Evolutionary conservation across 2,329 filamentous ascomycete species (phyloP).

Genomic region (Penicillium sp.): DNA sequence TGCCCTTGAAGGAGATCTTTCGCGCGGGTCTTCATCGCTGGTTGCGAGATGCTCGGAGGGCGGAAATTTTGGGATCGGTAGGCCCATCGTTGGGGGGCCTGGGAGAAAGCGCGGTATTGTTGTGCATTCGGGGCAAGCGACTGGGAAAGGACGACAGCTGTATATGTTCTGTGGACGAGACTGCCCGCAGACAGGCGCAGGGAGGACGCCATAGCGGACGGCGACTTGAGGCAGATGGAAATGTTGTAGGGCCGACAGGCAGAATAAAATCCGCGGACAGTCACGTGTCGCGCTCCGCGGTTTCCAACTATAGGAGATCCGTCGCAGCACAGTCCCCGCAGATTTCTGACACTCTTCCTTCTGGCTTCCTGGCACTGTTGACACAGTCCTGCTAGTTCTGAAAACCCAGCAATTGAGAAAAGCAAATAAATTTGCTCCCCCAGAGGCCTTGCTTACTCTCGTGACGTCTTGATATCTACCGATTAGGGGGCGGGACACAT

Average conservation of each 20-base stretch:
- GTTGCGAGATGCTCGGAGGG: constrained; percentile 23
- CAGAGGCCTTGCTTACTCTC: neutral
- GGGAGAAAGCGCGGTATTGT: constrained; percentile 38
- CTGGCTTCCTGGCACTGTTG: neutral
- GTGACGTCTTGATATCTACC: neutral
- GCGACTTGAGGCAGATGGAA: constrained; percentile 3
- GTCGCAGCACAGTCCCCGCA: constrained; percentile 3
- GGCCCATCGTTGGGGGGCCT: constrained; percentile 27
- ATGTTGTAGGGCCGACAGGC: constrained; percentile 9
- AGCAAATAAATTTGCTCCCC: too few species aligned
- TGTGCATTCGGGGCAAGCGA: constrained; percentile 16
- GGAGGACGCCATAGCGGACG: constrained; percentile 34
- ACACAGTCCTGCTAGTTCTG: too few species aligned
- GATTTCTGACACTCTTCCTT: neutral
- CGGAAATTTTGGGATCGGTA: constrained; percentile 19
- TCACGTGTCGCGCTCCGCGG: constrained; percentile 26
- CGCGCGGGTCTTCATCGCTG: constrained; percentile 39
- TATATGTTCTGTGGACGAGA: constrained; percentile 19
- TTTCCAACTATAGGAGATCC: constrained; percentile 10
- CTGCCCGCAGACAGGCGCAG: constrained; percentile 26
- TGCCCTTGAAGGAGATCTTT: constrained; percentile 32
- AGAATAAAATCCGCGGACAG: constrained; percentile 26
- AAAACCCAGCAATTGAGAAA: too few species aligned
- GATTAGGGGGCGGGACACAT: constrained; percentile 14
- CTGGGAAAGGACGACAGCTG: constrained; percentile 17